Conservation (phyloP, 129 eudicot genomes). For the Saussurea involucrata region DNA sequence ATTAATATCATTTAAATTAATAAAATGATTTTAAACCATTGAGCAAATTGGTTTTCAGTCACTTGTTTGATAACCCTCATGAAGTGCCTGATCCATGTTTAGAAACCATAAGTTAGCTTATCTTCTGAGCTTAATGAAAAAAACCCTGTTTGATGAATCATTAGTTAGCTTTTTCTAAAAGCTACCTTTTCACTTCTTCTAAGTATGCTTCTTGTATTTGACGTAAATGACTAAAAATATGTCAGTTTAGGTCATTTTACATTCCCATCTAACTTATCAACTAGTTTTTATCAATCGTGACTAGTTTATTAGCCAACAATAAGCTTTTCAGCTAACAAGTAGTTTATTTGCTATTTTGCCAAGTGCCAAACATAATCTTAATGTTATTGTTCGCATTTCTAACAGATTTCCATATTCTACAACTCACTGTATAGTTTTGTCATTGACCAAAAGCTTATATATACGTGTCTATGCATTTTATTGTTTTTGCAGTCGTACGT, state of each 20-base stretch:
- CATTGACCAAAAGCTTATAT: background rate
- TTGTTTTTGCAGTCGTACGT: slow-evolving; percentile 66
- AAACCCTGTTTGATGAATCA: too few relatives aligned
- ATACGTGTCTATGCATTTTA: background rate
- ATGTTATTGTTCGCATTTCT: background rate
- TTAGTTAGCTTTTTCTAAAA: too few relatives aligned
- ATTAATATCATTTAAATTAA: too few relatives aligned
- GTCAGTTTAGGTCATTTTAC: background rate
- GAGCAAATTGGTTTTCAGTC: too few relatives aligned
- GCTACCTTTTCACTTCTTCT: too few relatives aligned
- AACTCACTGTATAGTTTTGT: background rate
- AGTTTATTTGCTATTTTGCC: background rate
- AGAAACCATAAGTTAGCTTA: too few relatives aligned
- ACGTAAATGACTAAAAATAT: background rate
- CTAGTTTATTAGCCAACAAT: background rate
- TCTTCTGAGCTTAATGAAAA: too few relatives aligned
- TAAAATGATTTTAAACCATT: too few relatives aligned
- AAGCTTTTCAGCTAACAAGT: background rate
- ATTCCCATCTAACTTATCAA: background rate
- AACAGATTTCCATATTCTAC: background rate
- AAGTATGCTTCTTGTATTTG: too few relatives aligned
- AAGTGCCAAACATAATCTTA: too few relatives aligned
- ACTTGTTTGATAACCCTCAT: too few relatives aligned
- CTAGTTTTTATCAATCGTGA: background rate
- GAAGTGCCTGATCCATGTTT: too few relatives aligned